Evolutionary conservation across 352 stramenopile species (phyloP).

Genomic region (Phytophthora rubi): DNA sequence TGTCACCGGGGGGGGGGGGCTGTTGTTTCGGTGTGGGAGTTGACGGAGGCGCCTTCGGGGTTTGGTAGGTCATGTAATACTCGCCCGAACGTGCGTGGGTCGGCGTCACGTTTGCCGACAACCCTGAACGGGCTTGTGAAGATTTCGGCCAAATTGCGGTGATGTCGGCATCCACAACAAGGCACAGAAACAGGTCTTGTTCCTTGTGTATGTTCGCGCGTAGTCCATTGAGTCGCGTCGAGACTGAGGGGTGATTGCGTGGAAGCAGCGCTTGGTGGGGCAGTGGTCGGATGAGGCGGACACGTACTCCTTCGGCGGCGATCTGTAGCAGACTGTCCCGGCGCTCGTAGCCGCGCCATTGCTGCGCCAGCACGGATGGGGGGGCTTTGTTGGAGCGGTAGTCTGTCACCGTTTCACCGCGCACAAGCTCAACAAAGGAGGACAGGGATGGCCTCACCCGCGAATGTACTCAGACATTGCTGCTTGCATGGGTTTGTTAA

Average conservation of each 20-base stretch:
- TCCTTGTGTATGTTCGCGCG: constrained; percentile 10
- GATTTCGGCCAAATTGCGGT: not conserved
- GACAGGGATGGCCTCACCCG: not conserved
- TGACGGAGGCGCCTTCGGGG: not conserved
- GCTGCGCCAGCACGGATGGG: not conserved
- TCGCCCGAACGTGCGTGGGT: not conserved
- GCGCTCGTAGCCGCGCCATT: not conserved
- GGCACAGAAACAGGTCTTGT: constrained; percentile 8
- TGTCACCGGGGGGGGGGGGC: not conserved
- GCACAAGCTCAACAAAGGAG: not conserved
- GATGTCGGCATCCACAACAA: constrained; percentile 15
- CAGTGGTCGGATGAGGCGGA: not conserved
- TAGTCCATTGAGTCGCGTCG: not conserved
- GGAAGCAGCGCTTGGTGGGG: not conserved
- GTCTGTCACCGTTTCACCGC: not conserved
- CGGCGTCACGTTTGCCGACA: not conserved
- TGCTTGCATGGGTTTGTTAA: not conserved
- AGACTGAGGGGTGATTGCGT: not conserved
- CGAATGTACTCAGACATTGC: not conserved
- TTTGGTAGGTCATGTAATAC: not conserved
- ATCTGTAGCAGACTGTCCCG: not conserved
- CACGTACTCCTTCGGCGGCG: not conserved
- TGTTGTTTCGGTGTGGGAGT: not conserved
- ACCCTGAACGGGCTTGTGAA: not conserved
- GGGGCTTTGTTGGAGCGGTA: not conserved